Conservation (phyloP, 2,329 filamentous ascomycete genomes). For the Zymoseptoria ardabiliae region DNA sequence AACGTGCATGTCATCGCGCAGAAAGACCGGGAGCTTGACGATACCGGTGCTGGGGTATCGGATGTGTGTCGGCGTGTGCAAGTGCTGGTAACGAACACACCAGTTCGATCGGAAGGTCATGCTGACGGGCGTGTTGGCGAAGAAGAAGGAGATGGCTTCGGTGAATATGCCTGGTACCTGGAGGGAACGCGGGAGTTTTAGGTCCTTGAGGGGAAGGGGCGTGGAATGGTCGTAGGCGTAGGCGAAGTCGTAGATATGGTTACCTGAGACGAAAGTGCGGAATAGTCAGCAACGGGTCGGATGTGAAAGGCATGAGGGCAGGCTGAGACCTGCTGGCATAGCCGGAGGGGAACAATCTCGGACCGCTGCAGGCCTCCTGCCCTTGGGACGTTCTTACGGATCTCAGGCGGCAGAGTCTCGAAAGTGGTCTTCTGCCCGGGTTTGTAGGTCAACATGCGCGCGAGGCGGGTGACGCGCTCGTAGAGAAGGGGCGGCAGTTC, state of each 20-base stretch:
- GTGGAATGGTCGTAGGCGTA: constrained; percentile 1
- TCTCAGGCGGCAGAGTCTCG: not conserved
- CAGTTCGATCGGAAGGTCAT: constrained; percentile 1
- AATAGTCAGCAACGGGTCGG: too few relatives aligned
- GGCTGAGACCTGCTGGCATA: too few relatives aligned
- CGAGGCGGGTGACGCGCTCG: not conserved
- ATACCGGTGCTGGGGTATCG: constrained; percentile 1
- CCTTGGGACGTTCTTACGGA: not conserved
- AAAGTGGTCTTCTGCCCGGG: not conserved
- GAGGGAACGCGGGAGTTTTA: constrained; percentile 1
- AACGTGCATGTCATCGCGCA: not conserved
- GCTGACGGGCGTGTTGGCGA: constrained; percentile 5
- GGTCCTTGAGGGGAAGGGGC: not conserved
- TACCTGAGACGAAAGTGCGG: not conserved
- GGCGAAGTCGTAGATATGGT: constrained; percentile 5
- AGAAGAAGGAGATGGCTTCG: constrained; percentile 25
- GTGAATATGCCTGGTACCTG: constrained; percentile 29
- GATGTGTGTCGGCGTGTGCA: constrained; percentile 1
- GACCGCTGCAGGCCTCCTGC: too few relatives aligned
- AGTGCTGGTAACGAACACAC: constrained; percentile 1
- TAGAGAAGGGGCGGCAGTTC: not conserved
- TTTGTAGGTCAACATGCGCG: not conserved
- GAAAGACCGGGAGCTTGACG: not conserved
- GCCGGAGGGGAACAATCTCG: too few relatives aligned
- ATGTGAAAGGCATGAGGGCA: too few relatives aligned